A percentile compares a stretch with the other conserved stretches of the same genome.
Conservation (phyloP, 2,329 filamentous ascomycete species). For the Plectosphaerella cucumerina region DNA sequence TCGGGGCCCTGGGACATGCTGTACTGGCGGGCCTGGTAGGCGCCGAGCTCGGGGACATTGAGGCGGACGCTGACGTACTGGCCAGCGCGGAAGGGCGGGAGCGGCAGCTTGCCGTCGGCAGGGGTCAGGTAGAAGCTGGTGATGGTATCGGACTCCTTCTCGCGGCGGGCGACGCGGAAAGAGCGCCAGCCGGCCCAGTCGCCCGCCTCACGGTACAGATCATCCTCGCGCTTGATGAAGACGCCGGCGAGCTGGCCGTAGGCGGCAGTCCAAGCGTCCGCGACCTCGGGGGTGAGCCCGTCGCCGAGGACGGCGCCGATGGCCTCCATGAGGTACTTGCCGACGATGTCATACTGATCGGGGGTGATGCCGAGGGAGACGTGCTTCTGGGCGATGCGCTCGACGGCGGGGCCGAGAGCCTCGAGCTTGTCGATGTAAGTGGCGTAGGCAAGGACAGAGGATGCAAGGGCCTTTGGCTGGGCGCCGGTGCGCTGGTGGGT, state of each 20-base stretch:
- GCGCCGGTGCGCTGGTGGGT: slow-evolving; percentile 64
- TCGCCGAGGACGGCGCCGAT: slow-evolving; percentile 65
- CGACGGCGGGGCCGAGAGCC: slow-evolving; percentile 48
- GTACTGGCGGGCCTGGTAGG: slow-evolving; percentile 71
- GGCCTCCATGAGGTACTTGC: slow-evolving; percentile 61
- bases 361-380: slow-evolving; percentile 65
- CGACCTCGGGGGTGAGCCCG: slow-evolving; percentile 61
- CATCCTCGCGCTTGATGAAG: slow-evolving; percentile 61
- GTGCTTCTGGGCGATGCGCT: slow-evolving; percentile 75
- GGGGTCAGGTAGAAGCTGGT: slow-evolving; percentile 69
- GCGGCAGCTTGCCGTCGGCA: slow-evolving; percentile 43
- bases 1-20: slow-evolving; percentile 59
- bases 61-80: slow-evolving; percentile 69
- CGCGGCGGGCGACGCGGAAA: slow-evolving; percentile 56
- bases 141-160: slow-evolving; percentile 55
- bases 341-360: slow-evolving; percentile 68
- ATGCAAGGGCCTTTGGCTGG: slow-evolving; percentile 67
- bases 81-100: slow-evolving; percentile 63
- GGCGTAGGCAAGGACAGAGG: slow-evolving; percentile 68
- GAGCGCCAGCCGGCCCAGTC: slow-evolving; percentile 45
- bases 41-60: slow-evolving; percentile 51
- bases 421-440: slow-evolving; percentile 66
- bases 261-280: slow-evolving; percentile 67
- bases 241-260: slow-evolving; percentile 68
- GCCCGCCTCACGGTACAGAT: slow-evolving; percentile 51